These are phyloP conservation scores for Phylloporus arenicola DNA, from an alignment of 768 basidiomycete species.

Conservation along the genomic window DNA sequence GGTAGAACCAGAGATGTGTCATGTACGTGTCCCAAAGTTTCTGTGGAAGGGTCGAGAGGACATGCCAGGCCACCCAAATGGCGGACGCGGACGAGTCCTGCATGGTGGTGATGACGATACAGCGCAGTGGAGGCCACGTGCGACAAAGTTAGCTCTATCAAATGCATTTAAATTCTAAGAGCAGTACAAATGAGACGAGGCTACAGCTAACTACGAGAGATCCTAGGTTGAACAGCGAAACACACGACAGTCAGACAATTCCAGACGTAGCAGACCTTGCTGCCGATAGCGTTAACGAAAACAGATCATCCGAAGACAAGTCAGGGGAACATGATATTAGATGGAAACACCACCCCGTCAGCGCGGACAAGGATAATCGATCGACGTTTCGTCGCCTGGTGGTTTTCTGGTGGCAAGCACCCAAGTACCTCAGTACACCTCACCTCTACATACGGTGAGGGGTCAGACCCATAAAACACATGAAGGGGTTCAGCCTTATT, in stretches of 20 bases:
- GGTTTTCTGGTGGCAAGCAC: constrained; percentile 71
- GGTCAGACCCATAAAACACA: constrained; percentile 84
- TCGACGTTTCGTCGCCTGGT: constrained; percentile 59
- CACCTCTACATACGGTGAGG: constrained; percentile 82
- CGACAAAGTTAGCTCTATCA: background rate
- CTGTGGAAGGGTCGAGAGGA: constrained; percentile 27
- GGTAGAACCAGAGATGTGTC: constrained; percentile 58
- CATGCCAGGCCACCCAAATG: constrained; percentile 14
- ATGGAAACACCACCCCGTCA: constrained; percentile 87
- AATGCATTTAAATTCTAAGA: constrained; percentile 15
- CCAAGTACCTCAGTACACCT: constrained; percentile 83
- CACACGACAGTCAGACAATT: constrained; percentile 18
- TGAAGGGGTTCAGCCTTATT: constrained; percentile 74
- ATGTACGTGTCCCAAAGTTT: constrained; percentile 58
- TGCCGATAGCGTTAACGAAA: constrained; percentile 24
- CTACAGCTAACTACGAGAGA: constrained; percentile 30
- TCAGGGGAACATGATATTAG: constrained; percentile 76
- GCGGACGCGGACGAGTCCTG: constrained; percentile 11
- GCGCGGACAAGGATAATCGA: constrained; percentile 78
- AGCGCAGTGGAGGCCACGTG: constrained; percentile 16
- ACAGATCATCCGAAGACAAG: constrained; percentile 10
- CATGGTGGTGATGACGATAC: constrained; percentile 16
- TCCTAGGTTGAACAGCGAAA: constrained; percentile 26
- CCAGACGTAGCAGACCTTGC: constrained; percentile 24
- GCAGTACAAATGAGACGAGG: constrained; percentile 24